phyloP scores from a whole-genome alignment of 192 early-diverging fungal genomes.

The Entomortierella beljakovae region DNA sequence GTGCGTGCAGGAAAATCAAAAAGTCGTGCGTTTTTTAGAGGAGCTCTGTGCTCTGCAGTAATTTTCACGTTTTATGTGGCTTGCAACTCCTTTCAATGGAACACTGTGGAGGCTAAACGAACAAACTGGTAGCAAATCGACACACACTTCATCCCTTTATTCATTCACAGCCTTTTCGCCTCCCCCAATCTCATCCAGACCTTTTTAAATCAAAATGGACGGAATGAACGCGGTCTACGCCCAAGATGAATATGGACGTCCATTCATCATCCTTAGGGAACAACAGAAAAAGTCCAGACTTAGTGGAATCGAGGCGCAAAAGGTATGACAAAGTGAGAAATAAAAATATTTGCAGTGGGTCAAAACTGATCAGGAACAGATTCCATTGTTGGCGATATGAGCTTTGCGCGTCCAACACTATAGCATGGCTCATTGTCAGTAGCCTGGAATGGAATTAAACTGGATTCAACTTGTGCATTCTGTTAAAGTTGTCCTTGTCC shows the following conservation, averaged over 20 bases:
- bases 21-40: no score
- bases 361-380: not conserved
- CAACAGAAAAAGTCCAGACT: slow-evolving; percentile 93
- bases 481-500: not conserved
- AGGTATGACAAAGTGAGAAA: slow-evolving; percentile 66
- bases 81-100: not conserved
- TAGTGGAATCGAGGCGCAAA: slow-evolving; percentile 93
- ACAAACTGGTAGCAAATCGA: not conserved
- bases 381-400: not conserved
- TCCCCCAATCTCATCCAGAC: slow-evolving; percentile 2
- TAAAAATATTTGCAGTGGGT: not conserved
- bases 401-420: not conserved
- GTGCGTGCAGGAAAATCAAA: no score
- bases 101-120: not conserved
- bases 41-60: no score
- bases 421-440: not conserved
- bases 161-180: slow-evolving; percentile 7
- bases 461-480: not conserved
- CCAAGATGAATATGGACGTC: slow-evolving; percentile 96
- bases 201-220: slow-evolving; percentile 25
- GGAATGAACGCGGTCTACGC: slow-evolving; percentile 84
- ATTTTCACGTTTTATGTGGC: slow-evolving; percentile 18
- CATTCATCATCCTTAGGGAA: slow-evolving; percentile 99
- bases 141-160: slow-evolving; percentile 4
- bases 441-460: not conserved